Percentiles rank a stretch among this genome's conserved stretches.
phyloP scores from a whole-genome alignment of 257 asterid genomes.

The Thymus mandschuricus region DNA sequence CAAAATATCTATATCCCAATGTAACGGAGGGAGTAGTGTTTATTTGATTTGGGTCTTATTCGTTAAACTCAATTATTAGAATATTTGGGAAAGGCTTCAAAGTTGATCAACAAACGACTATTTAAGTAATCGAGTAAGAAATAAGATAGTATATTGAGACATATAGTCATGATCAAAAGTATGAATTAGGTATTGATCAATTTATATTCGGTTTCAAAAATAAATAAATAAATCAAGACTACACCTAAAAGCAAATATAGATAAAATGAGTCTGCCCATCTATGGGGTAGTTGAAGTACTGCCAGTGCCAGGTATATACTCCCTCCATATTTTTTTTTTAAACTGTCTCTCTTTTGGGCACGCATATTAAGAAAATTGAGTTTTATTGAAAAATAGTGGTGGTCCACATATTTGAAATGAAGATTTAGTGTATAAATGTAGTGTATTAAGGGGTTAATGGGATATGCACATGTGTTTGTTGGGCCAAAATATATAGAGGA shows the following conservation, averaged over 20 bases:
- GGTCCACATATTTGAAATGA: no score
- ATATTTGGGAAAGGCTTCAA: not conserved
- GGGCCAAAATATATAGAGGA: no score
- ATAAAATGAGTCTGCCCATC: not conserved
- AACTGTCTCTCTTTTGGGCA: no score
- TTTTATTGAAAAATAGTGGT: no score
- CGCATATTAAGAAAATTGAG: no score
- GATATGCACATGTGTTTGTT: no score
- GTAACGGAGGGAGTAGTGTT: no score
- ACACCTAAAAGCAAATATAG: not conserved
- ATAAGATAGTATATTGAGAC: not conserved
- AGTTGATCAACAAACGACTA: constrained; percentile 1
- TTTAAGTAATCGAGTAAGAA: not conserved
- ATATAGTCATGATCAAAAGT: not conserved
- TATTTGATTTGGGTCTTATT: not conserved
- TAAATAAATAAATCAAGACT: not conserved
- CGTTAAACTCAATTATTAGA: not conserved
- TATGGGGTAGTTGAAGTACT: not conserved
- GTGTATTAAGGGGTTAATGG: no score
- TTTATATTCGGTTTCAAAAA: not conserved
- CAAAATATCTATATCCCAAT: no score
- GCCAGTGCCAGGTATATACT: no score
- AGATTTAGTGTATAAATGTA: no score
- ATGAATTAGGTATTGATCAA: not conserved
- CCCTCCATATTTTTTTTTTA: no score